phyloP scores from a whole-genome alignment of 495 filamentous ascomycete species.

The Penicillium mononematosum region DNA sequence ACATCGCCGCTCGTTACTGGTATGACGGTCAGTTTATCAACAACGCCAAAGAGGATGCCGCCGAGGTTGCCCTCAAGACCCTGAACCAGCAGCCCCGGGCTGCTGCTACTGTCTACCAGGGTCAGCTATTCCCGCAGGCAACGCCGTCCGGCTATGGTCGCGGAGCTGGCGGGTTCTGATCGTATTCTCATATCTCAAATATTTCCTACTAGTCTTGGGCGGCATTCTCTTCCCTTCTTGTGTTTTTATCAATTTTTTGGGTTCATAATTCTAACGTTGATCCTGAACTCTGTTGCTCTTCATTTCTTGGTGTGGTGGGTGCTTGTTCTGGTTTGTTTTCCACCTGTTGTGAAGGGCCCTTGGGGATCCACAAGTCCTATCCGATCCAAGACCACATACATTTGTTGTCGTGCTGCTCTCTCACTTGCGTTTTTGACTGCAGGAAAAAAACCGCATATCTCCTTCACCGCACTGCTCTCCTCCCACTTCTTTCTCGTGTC shows the following conservation, averaged over 20 bases:
- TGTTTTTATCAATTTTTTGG: conserved; percentile 19
- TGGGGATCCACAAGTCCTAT: conserved; percentile 8
- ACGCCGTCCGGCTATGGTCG: conserved; percentile 18
- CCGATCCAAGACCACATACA: conserved; percentile 1
- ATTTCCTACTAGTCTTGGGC: conserved; percentile 29
- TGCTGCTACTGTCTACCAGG: conserved; percentile 27
- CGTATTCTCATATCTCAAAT: conserved; percentile 1
- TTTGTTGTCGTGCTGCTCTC: conserved; percentile 7
- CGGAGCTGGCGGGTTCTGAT: conserved; percentile 22
- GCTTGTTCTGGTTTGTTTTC: conserved; percentile 9
- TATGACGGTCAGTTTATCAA: conserved; percentile 84
- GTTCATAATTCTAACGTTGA: not conserved
- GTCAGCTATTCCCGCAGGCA: conserved; percentile 26
- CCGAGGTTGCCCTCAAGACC: conserved; percentile 64
- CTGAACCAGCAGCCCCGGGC: conserved; percentile 30
- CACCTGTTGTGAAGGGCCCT: conserved; percentile 1
- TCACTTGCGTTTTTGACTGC: conserved; percentile 7
- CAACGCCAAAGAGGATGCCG: conserved; percentile 88
- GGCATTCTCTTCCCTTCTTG: conserved; percentile 26
- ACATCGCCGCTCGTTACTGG: conserved; percentile 74
- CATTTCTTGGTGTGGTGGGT: conserved; percentile 7
- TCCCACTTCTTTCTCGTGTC: conserved; percentile 3
- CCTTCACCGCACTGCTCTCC: conserved; percentile 8
- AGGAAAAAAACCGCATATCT: conserved; percentile 4
- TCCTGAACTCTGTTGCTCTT: not conserved